Base-by-base conservation (phyloP, 768 basidiomycete species). In the Leccinellum rugosiceps region DNA sequence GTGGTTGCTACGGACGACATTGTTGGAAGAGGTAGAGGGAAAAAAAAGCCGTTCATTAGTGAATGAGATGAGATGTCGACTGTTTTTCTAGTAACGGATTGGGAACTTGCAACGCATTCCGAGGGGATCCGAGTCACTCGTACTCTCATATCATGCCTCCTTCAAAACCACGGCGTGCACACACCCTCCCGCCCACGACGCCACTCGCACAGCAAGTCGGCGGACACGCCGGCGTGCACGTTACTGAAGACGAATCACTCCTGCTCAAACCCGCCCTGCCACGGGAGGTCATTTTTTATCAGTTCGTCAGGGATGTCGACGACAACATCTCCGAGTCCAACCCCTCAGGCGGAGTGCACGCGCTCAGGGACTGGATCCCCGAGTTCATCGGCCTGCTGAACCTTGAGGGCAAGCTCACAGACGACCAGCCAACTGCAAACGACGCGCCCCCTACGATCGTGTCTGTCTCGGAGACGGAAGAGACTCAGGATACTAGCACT, bases 301-400 rank as follows among this genome's bases (percentile, higher is more conserved):
- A 85, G 56, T 61, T 71, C 34, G 69, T 87, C 31, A 58, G 69
- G 53, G 69, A 71, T 15, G 31, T 55, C 50, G 21, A 45, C 9
- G 9, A 41, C 9, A 9, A 17, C 17, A 38, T 38, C 35, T 17
- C 77, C 6, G 68, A 61, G 63, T 73, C n/a, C 34, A n/a, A n/a
- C n/a, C 8, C 43, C 23, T 45, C 44, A 25, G 21, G 57, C 51
- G 32, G 58, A 49, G 23, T 61, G 14, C 52, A 62, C 4, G 30
- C 26, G 0, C 77, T 92, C 43, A 77, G 74, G 38, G 78, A 75
- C 2, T 93, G 83, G 69, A 79, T 88, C 5, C 91, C 94, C 11
- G 80, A 76, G 43, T 97, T 92, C 71, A 78, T 86, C 44, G 96
- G 96, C 3, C 88, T 88, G 4, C 75, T 97, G 41, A 83, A 76